Evolutionary conservation across 2,329 filamentous ascomycete species (phyloP).

Genomic region (Aspergillus ibericus): DNA sequence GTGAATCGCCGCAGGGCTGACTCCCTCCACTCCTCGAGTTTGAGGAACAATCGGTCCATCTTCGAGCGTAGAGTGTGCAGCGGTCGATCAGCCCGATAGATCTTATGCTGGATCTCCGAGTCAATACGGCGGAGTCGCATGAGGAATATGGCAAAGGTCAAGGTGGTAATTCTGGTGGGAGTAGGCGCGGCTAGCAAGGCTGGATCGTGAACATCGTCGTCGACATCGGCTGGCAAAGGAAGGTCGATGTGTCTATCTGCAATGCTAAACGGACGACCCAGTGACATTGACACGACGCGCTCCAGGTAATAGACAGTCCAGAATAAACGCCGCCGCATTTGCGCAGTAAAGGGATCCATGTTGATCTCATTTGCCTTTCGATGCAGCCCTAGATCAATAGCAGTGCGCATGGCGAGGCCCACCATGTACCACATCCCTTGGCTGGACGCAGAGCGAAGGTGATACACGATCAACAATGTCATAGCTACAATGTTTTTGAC

Average conservation of each 20-base stretch:
- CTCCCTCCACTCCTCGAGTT: constrained; percentile 51
- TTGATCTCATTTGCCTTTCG: constrained; percentile 48
- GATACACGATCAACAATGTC: constrained; percentile 53
- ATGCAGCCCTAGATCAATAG: constrained; percentile 55
- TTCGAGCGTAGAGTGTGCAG: constrained; percentile 48
- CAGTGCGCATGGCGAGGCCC: constrained; percentile 55
- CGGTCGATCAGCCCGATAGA: constrained; percentile 52
- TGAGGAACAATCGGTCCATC: constrained; percentile 47
- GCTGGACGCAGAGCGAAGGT: constrained; percentile 52
- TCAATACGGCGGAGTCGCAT: constrained; percentile 50
- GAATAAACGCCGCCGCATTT: constrained; percentile 51
- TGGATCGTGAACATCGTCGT: constrained; percentile 44
- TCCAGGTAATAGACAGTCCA: constrained; percentile 56
- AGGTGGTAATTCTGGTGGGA: constrained; percentile 32
- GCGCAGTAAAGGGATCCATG: constrained; percentile 44
- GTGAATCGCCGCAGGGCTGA: constrained; percentile 36
- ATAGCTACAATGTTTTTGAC: constrained; percentile 56
- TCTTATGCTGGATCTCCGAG: constrained; percentile 53
- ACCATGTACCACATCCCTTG: constrained; percentile 58
- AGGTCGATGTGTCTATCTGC: constrained; percentile 55
- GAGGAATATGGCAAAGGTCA: constrained; percentile 47
- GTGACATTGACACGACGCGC: constrained; percentile 51
- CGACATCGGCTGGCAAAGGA: constrained; percentile 47
- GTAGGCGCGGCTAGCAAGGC: constrained; percentile 31
- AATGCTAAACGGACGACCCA: constrained; percentile 53